A percentile compares a stretch with the other conserved stretches of the same genome.
phyloP scores from a whole-genome alignment of 441 rosid genomes.

The Syzygium syzygioides region DNA sequence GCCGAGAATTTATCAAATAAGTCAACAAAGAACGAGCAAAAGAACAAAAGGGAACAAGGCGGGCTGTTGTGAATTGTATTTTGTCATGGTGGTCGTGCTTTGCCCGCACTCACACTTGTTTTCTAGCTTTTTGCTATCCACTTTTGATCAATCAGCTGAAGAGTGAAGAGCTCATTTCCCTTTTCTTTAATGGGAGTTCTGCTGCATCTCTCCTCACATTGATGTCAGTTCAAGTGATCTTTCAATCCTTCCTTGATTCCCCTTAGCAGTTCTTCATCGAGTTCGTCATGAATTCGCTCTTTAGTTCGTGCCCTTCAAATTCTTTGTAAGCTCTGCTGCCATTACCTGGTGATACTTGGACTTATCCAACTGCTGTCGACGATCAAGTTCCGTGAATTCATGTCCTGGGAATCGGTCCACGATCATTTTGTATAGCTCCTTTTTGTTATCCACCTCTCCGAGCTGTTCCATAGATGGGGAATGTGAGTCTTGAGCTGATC shows the following conservation, averaged over 20 bases:
- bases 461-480: not conserved
- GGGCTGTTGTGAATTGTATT: not conserved
- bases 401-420: not conserved
- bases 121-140: not conserved
- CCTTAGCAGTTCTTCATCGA: not conserved
- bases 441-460: not conserved
- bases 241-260: not conserved
- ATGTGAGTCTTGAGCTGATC: constrained; percentile 3
- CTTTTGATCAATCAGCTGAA: not conserved
- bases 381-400: not conserved
- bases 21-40: not conserved
- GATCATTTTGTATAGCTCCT: not conserved
- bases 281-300: not conserved
- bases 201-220: not conserved
- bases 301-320: not conserved
- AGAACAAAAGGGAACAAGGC: not conserved
- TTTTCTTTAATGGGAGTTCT: not conserved
- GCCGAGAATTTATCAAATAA: not conserved
- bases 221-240: not conserved
- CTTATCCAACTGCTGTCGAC: not conserved
- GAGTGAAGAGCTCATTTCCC: not conserved
- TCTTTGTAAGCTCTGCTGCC: not conserved
- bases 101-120: not conserved
- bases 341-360: not conserved
- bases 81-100: not conserved